phyloP scores from a whole-genome alignment of 257 asterid species.

The Jacaranda mimosifolia region DNA sequence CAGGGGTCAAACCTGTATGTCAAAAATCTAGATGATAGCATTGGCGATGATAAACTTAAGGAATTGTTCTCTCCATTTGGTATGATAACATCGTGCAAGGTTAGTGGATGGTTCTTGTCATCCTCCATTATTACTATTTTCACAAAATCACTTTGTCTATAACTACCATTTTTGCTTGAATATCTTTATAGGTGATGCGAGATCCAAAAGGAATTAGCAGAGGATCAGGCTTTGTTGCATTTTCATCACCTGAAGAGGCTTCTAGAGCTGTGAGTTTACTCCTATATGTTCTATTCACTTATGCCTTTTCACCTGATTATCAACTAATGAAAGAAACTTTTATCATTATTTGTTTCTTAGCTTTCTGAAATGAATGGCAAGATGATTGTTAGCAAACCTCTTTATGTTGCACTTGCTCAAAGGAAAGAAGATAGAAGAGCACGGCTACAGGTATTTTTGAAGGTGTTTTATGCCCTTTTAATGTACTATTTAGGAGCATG shows the following conservation, averaged over 20 bases:
- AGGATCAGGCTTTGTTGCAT: slow-evolving; percentile 98
- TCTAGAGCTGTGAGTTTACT: slow-evolving; percentile 78
- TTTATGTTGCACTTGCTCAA: slow-evolving; percentile 93
- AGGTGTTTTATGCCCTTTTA: neutral
- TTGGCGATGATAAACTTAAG: slow-evolving; percentile 87
- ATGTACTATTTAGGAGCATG: neutral
- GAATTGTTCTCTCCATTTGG: slow-evolving; percentile 87
- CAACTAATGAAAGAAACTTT: neutral
- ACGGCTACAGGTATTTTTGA: slow-evolving; percentile 71
- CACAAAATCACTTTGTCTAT: neutral
- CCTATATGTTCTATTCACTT: neutral
- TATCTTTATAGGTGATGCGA: slow-evolving; percentile 75
- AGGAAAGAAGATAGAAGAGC: slow-evolving; percentile 96
- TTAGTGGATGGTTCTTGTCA: slow-evolving; percentile 29
- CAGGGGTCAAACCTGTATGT: slow-evolving; percentile 83
- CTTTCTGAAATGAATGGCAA: slow-evolving; percentile 88
- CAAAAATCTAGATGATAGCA: slow-evolving; percentile 84
- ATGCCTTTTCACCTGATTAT: slow-evolving; percentile 11
- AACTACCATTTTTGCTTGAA: slow-evolving; percentile 17
- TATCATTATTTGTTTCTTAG: slow-evolving; percentile 40
- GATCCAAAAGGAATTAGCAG: slow-evolving; percentile 90
- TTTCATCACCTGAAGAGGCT: slow-evolving; percentile 87
- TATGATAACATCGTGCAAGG: slow-evolving; percentile 92
- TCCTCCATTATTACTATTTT: neutral
- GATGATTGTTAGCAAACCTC: slow-evolving; percentile 86